Evolutionary conservation across 148 eudicot genomes (phyloP).

Genomic region (Drosera capensis): DNA sequence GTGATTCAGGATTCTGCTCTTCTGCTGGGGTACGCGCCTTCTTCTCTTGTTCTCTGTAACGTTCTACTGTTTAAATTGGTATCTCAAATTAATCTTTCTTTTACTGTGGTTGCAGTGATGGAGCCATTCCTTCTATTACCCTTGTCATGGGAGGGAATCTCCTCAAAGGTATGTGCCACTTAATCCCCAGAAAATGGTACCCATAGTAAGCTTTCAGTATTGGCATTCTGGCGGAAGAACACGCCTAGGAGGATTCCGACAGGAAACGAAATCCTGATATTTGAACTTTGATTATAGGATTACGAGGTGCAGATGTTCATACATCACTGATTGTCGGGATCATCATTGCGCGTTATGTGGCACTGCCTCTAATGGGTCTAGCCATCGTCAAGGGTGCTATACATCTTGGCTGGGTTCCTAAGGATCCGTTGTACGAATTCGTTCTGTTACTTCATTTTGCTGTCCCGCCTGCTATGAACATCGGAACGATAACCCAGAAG

Average conservation of each 20-base stretch:
- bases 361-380: constrained; percentile 53
- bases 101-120: constrained; percentile 68
- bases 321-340: constrained; percentile 36
- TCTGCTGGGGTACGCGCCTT: constrained; percentile 40
- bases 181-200: neutral
- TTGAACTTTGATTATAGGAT: constrained; percentile 19
- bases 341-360: constrained; percentile 34
- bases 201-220: no score
- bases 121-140: constrained; percentile 63
- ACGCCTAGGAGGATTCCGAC: neutral
- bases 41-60: no score
- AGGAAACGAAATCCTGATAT: neutral
- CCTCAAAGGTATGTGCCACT: constrained; percentile 34
- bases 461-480: constrained; percentile 79
- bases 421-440: constrained; percentile 53
- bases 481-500: constrained; percentile 27
- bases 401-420: constrained; percentile 25
- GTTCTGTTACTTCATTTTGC: constrained; percentile 70
- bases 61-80: no score
- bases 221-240: no score
- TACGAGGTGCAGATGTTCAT: constrained; percentile 33
- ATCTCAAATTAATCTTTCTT: constrained; percentile 2
- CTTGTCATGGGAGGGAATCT: constrained; percentile 78
- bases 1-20: constrained; percentile 52
- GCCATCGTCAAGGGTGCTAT: constrained; percentile 38